These are phyloP conservation scores for Akanthomyces muscarius DNA, from an alignment of 2,329 filamentous ascomycete genomes.

Conservation along the genomic window DNA sequence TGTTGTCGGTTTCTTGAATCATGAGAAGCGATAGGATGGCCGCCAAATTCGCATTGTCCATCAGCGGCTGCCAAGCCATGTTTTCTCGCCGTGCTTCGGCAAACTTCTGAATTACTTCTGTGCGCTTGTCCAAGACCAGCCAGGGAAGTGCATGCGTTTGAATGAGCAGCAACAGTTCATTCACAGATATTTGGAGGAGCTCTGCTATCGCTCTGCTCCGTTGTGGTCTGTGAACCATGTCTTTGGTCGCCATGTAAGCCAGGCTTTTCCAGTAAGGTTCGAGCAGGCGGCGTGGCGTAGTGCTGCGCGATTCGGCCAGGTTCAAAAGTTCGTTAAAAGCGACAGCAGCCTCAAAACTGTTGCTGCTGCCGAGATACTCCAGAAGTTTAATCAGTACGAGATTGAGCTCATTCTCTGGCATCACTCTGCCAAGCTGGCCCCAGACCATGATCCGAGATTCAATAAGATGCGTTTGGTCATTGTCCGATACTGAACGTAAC, in stretches of 20 bases:
- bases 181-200: slow-evolving; percentile 69
- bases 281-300: slow-evolving; percentile 66
- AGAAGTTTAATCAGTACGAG: slow-evolving; percentile 79
- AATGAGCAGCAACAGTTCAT: slow-evolving; percentile 69
- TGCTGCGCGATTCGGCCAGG: slow-evolving; percentile 61
- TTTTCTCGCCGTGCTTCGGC: slow-evolving; percentile 70
- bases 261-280: slow-evolving; percentile 86
- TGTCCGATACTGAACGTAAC: slow-evolving; percentile 68
- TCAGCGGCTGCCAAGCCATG: slow-evolving; percentile 53
- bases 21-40: slow-evolving; percentile 57
- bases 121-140: slow-evolving; percentile 73
- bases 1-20: slow-evolving; percentile 51
- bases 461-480: slow-evolving; percentile 61
- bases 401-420: slow-evolving; percentile 78
- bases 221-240: slow-evolving; percentile 75
- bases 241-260: slow-evolving; percentile 76
- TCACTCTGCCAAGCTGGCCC: slow-evolving; percentile 75
- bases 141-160: slow-evolving; percentile 82
- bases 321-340: slow-evolving; percentile 79
- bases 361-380: slow-evolving; percentile 81
- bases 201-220: slow-evolving; percentile 77
- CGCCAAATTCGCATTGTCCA: slow-evolving; percentile 54
- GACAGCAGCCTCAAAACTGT: slow-evolving; percentile 72
- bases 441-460: slow-evolving; percentile 85
- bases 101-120: slow-evolving; percentile 76